Evolutionary conservation across 176 grass and related monocot genomes (phyloP).

Genomic region (Chrysopogon serrulatus): DNA sequence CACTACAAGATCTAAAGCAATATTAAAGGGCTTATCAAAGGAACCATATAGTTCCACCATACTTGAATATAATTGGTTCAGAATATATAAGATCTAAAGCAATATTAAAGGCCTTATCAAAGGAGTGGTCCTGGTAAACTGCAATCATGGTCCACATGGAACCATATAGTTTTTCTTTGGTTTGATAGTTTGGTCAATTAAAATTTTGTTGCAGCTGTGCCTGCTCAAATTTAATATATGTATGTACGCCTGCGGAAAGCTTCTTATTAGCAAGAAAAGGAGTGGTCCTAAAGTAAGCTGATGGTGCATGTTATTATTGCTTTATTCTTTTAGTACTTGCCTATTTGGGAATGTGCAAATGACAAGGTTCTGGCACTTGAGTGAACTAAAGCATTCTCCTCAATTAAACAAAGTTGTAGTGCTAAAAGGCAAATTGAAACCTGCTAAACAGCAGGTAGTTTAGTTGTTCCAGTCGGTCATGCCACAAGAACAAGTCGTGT

Average conservation of each 20-base stretch:
- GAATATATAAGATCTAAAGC: constrained; percentile 14
- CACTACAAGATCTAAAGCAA: background rate
- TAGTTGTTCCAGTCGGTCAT: background rate
- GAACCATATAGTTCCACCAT: too few species aligned
- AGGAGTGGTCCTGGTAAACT: constrained; percentile 45
- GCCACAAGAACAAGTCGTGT: background rate
- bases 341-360: constrained; percentile 3
- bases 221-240: constrained; percentile 9
- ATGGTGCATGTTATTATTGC: background rate
- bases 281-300: constrained; percentile 2
- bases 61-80: constrained; percentile 26
- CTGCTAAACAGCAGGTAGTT: background rate
- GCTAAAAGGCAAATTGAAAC: background rate
- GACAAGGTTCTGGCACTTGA: background rate
- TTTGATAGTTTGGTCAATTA: background rate
- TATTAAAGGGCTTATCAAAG: too few species aligned
- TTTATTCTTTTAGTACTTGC: constrained; percentile 40
- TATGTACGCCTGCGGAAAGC: background rate
- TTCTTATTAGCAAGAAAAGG: constrained; percentile 12
- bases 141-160: background rate
- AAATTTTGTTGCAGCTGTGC: background rate
- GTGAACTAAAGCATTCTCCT: background rate
- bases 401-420: background rate
- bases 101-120: constrained; percentile 27
- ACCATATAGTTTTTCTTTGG: constrained; percentile 10